Evolutionary conservation across 2,329 filamentous ascomycete genomes (phyloP), one percentile per base, ranked within the genome.

Genomic region (Calonectria pseudoreteaudii): DNA sequence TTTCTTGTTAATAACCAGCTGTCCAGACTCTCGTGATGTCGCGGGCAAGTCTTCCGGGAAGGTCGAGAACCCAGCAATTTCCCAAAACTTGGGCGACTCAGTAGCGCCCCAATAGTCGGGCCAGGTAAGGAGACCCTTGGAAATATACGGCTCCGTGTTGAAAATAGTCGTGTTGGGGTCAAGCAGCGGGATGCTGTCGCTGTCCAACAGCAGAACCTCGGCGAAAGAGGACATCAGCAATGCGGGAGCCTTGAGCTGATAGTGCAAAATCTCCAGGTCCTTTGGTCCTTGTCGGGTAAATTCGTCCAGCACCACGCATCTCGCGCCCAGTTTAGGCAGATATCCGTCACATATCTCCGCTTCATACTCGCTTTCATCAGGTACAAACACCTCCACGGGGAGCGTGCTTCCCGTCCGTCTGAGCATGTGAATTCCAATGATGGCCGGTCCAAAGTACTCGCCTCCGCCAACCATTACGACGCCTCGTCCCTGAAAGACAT

Each of bases 391-490:
- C 34, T 73, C 71, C 20, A 73, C 71, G 6, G 71, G 71, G 9
- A 73, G 68, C 34, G 30, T 26, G 20, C 71, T 64, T 20, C 71
- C 71, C 7, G 68, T 73, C 11, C 71, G 68, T 41, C 71, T 60
- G n/a, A 73, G 41, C 71, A 73, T 73, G 53, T 73, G 71, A 23
- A 73, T 73, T 36, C 71, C 64, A 13, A 73, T 71, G 53, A 73
- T 70, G 16, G 71, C 71, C 3, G 71, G 71, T 9, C 71, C 71
- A 49, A 73, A 73, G n/a, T 73, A 73, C 53, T 73, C 71, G 3
- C 71, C 71, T n/a, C 71, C 71, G 14, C 71, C 71, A 14, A 73
- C 71, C 71, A 73, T 73, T 23, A 73, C 71, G n/a, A 67, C 30
- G n/a, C 71, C 71, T 5, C 71, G 68, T 36, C 71, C 71, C 4